phyloP scores from a whole-genome alignment of 768 basidiomycete genomes.

The Paxillus ammoniavirescens region DNA sequence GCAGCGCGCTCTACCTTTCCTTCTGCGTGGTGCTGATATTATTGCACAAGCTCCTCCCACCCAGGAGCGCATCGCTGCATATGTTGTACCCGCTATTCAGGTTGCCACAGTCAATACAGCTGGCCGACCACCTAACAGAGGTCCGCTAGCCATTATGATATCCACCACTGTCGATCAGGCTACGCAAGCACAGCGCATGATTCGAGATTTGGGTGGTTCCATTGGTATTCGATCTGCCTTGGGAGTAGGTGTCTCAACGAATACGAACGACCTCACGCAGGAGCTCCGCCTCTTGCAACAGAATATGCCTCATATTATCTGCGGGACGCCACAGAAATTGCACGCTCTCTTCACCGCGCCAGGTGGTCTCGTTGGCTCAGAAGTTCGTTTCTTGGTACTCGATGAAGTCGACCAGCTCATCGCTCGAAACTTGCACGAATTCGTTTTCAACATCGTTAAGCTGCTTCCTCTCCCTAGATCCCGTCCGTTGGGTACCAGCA shows the following conservation, averaged over 20 bases:
- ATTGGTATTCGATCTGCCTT: constrained; percentile 91
- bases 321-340: constrained; percentile 96
- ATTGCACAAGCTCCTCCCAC: constrained; percentile 99
- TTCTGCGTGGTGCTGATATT: constrained; percentile 91
- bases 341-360: constrained; percentile 85
- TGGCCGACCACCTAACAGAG: constrained; percentile 59
- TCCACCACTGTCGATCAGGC: constrained; percentile 99
- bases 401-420: constrained; percentile 99
- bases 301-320: constrained; percentile 92
- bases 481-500: constrained; percentile 43
- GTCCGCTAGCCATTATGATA: constrained; percentile 85
- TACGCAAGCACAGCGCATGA: constrained; percentile 94
- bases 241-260: constrained; percentile 76
- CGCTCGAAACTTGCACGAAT: constrained; percentile 94
- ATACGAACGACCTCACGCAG: constrained; percentile 58
- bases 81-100: constrained; percentile 90
- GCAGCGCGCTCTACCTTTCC: constrained; percentile 92
- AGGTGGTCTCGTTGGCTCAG: constrained; percentile 74
- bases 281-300: constrained; percentile 84
- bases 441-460: constrained; percentile 91
- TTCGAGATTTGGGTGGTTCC: constrained; percentile 88
- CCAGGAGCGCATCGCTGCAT: constrained; percentile 96
- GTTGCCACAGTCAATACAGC: constrained; percentile 67
- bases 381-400: constrained; percentile 90
- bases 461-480: constrained; percentile 86